phyloP scores from a whole-genome alignment of 176 grass and related monocot species.

The Pharus latifolius region DNA sequence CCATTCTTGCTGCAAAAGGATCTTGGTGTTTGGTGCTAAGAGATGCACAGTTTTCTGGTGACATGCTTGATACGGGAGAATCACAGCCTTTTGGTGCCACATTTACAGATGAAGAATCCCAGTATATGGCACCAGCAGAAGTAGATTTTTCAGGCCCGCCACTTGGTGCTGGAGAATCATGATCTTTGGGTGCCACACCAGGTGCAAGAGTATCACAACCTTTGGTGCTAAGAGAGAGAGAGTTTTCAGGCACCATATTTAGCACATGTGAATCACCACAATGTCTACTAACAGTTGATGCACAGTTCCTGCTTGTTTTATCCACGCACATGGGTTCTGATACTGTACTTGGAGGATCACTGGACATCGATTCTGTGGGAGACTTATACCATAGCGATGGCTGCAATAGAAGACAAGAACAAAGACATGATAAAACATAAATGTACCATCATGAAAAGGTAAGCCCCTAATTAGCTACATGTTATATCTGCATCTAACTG shows the following conservation, averaged over 20 bases:
- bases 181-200: neutral
- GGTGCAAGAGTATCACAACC: neutral
- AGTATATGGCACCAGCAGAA: neutral
- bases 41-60: slow-evolving; percentile 6
- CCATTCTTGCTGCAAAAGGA: slow-evolving; percentile 22
- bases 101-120: neutral
- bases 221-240: slow-evolving; percentile 9
- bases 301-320: neutral
- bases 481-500: slow-evolving; percentile 7
- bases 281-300: neutral
- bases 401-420: slow-evolving; percentile 24
- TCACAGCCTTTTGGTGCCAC: neutral
- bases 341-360: slow-evolving; percentile 8
- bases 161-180: slow-evolving; percentile 3
- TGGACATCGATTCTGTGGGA: slow-evolving; percentile 6
- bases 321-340: slow-evolving; percentile 21
- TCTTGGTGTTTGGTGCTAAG: slow-evolving; percentile 12
- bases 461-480: neutral
- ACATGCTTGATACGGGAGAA: neutral
- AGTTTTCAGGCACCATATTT: slow-evolving; percentile 1
- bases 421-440: neutral
- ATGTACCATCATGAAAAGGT: neutral
- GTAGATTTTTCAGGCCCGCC: slow-evolving; percentile 14
- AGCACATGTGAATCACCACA: slow-evolving; percentile 1
- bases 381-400: slow-evolving; percentile 40